Base-by-base conservation (phyloP, 2,329 filamentous ascomycete species). In the Colletotrichum navitas region DNA sequence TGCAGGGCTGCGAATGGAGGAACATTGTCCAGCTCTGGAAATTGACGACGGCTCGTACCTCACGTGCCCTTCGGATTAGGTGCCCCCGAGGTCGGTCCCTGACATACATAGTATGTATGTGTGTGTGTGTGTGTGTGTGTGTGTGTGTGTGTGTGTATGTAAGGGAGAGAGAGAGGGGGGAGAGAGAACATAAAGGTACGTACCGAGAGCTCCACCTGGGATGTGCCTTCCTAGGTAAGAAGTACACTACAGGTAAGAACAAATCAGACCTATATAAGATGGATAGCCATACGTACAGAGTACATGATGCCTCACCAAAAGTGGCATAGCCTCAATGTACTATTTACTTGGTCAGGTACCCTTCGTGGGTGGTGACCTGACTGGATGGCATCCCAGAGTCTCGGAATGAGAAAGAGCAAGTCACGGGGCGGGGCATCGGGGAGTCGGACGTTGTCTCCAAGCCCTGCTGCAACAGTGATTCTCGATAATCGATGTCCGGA, bases 21-120 rank as follows among this genome's bases (percentile, higher is more conserved):
- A 59, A 43, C 18, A 32, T 47, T 32, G 54, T 59, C 39, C 39
- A 34, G 41, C 55, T 54, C 45, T 59, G 32, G 39, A 71, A 55
- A 62, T 68, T 62, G 68, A 59, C 60, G 49, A 52, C 56, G 56
- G 51, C 58, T 36, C 24, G 41, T 45, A 63, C 49, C 16, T 43
- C 21, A 45, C 45, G 32, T 24, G 3, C 10, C 36, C 29, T 8
- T 36, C 36, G n/a, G 36, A 41, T 26, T 58, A 24, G 6, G 12
- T 39, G 18, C 26, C 24, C 4, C 12, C 14, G 36, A 39, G 36
- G 8, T 21, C 18, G 36, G 18, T 29, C 18, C 56, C 24, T 45
- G 39, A 45, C 39, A 14, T 39, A n/a, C n/a, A n/a, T n/a, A n/a
- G n/a, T n/a, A n/a, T n/a, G n/a, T n/a, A n/a, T n/a, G n/a, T n/a